Evolutionary conservation across 1,284 basidiomycete genomes (phyloP).

Genomic region (Cystobasidium slooffiae): DNA sequence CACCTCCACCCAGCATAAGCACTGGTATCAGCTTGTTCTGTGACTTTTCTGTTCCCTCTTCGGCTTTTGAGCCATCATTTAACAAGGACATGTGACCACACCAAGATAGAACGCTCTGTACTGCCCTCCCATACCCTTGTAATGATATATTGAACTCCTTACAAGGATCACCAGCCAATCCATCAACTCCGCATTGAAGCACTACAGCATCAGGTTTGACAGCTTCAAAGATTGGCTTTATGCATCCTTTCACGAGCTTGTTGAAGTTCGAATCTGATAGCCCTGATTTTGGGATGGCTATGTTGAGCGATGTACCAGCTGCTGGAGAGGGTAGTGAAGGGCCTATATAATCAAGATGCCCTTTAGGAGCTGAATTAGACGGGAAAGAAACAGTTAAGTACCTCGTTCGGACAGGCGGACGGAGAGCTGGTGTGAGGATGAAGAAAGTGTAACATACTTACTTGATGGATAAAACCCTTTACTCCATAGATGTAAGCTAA

Average conservation of each 20-base stretch:
- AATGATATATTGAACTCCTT: conserved; percentile 78
- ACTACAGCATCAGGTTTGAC: conserved; percentile 79
- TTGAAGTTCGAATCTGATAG: conserved; percentile 66
- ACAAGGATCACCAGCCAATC: conserved; percentile 79
- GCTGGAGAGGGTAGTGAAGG: conserved; percentile 35
- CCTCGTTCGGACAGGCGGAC: conserved; percentile 4
- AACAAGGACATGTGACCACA: conserved; percentile 58
- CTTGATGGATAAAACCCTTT: conserved; percentile 78
- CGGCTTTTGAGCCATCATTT: too few species aligned
- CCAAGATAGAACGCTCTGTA: conserved; percentile 68
- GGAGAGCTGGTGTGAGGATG: conserved; percentile 21
- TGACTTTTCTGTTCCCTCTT: too few species aligned
- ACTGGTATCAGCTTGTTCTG: conserved; percentile 20
- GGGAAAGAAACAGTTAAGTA: background rate
- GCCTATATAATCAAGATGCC: conserved; percentile 34
- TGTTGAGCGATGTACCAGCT: conserved; percentile 44
- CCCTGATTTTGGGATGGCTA: conserved; percentile 41
- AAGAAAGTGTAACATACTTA: background rate
- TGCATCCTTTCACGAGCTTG: conserved; percentile 64
- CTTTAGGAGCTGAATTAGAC: conserved; percentile 22
- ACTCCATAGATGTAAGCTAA: conserved; percentile 80
- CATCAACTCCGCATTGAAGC: conserved; percentile 84
- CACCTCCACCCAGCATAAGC: conserved; percentile 61
- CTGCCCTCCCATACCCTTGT: conserved; percentile 69
- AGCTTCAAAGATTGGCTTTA: conserved; percentile 67